Base-by-base conservation (phyloP, 768 basidiomycete species). In the Trametes elegans region DNA sequence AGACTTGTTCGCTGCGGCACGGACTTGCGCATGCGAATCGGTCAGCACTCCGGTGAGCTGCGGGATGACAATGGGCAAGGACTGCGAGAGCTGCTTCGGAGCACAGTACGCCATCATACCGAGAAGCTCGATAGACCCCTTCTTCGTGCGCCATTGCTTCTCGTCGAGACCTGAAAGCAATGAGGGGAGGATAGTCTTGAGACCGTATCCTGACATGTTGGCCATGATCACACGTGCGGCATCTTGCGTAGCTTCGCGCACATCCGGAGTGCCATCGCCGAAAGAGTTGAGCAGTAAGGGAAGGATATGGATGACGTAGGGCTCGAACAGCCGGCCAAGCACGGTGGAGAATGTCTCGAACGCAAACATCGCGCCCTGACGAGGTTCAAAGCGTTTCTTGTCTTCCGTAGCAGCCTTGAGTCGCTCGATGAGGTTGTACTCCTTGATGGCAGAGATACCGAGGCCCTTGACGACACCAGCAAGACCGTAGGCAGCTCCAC, bases 31-130 rank as follows among this genome's bases (percentile, higher is more conserved):
- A 75, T 98, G 97, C 5, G 97, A 95, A 70, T 99, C 97, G 50
- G 94, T 98, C 52, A 99, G 76, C 44, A 97, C 94, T 5, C 86
- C 90, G 18, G 95, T 97, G 23, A 99, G 74, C n/a, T 89, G 85
- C 7, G 97, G 97, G 49, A 99, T 95, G 69, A 98, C 93, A 46
- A 98, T 91, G 6, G 96, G 96, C 3, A 99, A 78, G 0, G 96
- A 98, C 18, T 93, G 76, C 0, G 97, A 97, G 14, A 98, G 81
- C 70, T 99, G 97, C 34, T 85, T 83, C 1, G 96, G 97, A 8
- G 97, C 93, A 68, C 95, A 96, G 71, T 96, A 98, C 1, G 97
- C 97, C 95, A 98, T 98, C 80, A 94, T 90, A 21, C 97, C 97
- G 55, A 99, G 74, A 6, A 98, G 73, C 68, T 99, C 97, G 57